Conservation (phyloP, 2,329 filamentous ascomycete species). For the Verticillium isaacii region DNA sequence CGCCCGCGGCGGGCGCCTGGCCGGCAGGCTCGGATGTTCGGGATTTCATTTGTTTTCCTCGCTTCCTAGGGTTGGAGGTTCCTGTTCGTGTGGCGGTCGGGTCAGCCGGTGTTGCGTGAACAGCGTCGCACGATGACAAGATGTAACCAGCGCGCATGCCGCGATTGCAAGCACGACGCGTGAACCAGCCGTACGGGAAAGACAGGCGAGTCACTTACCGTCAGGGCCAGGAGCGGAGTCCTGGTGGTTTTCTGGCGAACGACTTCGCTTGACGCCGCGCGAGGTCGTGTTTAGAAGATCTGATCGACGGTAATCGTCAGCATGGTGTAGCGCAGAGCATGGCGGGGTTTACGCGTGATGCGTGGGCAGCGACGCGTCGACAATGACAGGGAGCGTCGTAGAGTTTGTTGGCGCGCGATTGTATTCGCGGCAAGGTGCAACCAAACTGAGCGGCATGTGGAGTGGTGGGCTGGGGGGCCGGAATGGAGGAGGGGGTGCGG, state of each 20-base stretch:
- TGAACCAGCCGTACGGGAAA: slow-evolving; percentile 5
- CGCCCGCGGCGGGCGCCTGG: slow-evolving; percentile 42
- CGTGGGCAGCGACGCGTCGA: not conserved
- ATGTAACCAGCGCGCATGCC: slow-evolving; percentile 22
- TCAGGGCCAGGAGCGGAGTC: slow-evolving; percentile 61
- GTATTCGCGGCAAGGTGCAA: not conserved
- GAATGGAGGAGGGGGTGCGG: slow-evolving; percentile 9
- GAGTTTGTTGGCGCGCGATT: not conserved
- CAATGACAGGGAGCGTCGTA: not conserved
- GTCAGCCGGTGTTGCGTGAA: slow-evolving; percentile 21
- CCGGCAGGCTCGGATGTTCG: slow-evolving; percentile 55
- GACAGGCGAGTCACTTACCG: slow-evolving; percentile 55
- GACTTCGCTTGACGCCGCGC: slow-evolving; percentile 74
- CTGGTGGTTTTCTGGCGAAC: slow-evolving; percentile 65
- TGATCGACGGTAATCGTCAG: slow-evolving; percentile 28
- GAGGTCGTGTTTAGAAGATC: slow-evolving; percentile 49
- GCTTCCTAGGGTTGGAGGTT: slow-evolving; percentile 49
- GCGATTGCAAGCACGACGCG: slow-evolving; percentile 6
- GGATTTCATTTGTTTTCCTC: slow-evolving; percentile 59
- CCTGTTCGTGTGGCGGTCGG: slow-evolving; percentile 27
- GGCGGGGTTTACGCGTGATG: slow-evolving; percentile 2
- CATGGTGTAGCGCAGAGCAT: slow-evolving; percentile 11
- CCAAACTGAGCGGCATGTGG: not conserved
- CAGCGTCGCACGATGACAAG: slow-evolving; percentile 23
- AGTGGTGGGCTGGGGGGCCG: not conserved